Conservation (phyloP, 352 stramenopile species). For the Pythium periplocum region DNA sequence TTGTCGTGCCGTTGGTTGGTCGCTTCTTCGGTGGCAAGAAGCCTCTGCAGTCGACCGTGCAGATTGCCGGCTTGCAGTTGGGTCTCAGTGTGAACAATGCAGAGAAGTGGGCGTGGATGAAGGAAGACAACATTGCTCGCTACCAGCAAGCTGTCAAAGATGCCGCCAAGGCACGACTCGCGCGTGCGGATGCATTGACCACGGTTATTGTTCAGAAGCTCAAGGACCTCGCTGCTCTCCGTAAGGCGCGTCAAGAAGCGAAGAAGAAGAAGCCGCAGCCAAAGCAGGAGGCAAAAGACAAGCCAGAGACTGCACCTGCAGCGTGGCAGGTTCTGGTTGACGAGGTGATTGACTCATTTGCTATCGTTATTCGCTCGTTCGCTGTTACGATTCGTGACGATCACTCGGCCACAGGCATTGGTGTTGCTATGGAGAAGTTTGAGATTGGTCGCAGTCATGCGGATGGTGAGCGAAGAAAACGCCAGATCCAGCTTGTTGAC, state of each 20-base stretch:
- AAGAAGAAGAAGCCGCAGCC: conserved; percentile 16
- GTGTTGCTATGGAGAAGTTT: conserved; percentile 55
- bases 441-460: conserved; percentile 37
- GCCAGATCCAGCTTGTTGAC: conserved; percentile 42
- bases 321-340: conserved; percentile 60
- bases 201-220: conserved; percentile 54
- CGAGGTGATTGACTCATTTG: conserved; percentile 67
- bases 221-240: conserved; percentile 36
- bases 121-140: conserved; percentile 55
- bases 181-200: conserved; percentile 56
- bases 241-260: conserved; percentile 10
- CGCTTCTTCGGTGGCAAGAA: conserved; percentile 22
- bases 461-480: conserved; percentile 30
- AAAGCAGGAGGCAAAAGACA: neutral
- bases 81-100: conserved; percentile 51
- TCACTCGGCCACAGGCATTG: conserved; percentile 40
- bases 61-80: conserved; percentile 50
- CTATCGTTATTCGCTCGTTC: conserved; percentile 40
- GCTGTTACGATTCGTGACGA: conserved; percentile 60
- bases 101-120: conserved; percentile 75
- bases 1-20: conserved; percentile 51
- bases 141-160: conserved; percentile 48
- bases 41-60: conserved; percentile 39
- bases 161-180: conserved; percentile 41
- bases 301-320: conserved; percentile 18